Evolutionary conservation across 306 rosid species (phyloP).

Genomic region (Potentilla sterilis): DNA sequence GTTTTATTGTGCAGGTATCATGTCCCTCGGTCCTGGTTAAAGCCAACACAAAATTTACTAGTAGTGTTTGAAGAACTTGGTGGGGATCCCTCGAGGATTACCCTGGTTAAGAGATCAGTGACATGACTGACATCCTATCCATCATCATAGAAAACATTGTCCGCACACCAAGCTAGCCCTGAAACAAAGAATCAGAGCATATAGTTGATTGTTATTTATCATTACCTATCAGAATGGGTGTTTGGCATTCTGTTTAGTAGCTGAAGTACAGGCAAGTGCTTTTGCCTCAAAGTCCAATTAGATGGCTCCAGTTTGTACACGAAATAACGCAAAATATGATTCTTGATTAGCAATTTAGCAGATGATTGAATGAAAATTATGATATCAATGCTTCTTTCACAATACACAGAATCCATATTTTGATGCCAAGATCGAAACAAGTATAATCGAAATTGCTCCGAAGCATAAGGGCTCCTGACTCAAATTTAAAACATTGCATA

Average conservation of each 20-base stretch:
- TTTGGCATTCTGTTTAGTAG: not conserved
- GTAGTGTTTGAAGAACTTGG: constrained; percentile 94
- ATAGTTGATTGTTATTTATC: not conserved
- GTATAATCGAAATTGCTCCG: not conserved
- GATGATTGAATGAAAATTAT: not conserved
- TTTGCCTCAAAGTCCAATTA: constrained; percentile 6
- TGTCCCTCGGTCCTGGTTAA: constrained; percentile 94
- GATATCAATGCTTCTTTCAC: not conserved
- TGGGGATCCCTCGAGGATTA: constrained; percentile 72
- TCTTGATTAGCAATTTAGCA: not conserved
- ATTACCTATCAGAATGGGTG: not conserved
- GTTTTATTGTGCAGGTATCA: constrained; percentile 67
- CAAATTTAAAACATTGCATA: not conserved
- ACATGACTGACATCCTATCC: constrained; percentile 4
- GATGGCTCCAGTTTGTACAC: not conserved
- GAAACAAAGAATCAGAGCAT: not conserved
- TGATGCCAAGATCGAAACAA: not conserved
- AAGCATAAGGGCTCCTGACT: not conserved
- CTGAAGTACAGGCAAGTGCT: not conserved
- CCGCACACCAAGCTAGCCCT: constrained; percentile 1
- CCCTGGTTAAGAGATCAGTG: constrained; percentile 55
- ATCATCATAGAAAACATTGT: not conserved
- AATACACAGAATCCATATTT: not conserved
- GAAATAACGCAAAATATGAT: not conserved
- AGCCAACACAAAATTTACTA: constrained; percentile 67